A percentile compares a stretch with the other conserved stretches of the same genome.
Conservation (phyloP, 495 filamentous ascomycete species). For the Xylaria palmicola region DNA sequence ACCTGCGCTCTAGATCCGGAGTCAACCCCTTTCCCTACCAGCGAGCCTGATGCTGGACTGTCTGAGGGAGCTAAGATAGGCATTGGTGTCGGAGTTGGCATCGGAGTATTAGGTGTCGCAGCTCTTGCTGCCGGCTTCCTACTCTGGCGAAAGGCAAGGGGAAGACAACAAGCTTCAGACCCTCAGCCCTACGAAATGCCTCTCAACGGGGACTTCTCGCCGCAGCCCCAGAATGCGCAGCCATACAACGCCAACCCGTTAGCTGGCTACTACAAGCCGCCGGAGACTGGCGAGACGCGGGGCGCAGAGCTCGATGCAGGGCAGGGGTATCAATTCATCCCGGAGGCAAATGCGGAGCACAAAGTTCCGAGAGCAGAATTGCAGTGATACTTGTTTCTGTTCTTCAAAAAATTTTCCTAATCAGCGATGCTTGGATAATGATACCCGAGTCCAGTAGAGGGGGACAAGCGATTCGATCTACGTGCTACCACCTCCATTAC, state of each 20-base stretch:
- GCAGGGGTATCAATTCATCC: conserved; percentile 8
- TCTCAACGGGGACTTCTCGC: conserved; percentile 5
- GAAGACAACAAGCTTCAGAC: conserved; percentile 12
- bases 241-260: not conserved
- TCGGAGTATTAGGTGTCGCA: conserved; percentile 15
- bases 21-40: not conserved
- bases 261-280: conserved; percentile 12
- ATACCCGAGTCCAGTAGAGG: conserved; percentile 7
- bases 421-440: not conserved
- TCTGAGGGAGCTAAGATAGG: conserved; percentile 19
- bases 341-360: conserved; percentile 11
- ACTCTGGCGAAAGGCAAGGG: conserved; percentile 18
- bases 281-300: conserved; percentile 11
- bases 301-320: conserved; percentile 16
- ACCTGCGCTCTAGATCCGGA: not conserved
- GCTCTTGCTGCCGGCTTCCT: conserved; percentile 15
- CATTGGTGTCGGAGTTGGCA: conserved; percentile 19
- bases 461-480: not conserved
- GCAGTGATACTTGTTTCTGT: conserved; percentile 12
- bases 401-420: not conserved
- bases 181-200: conserved; percentile 11
- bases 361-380: conserved; percentile 12
- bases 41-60: conserved; percentile 3
- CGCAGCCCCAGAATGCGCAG: conserved; percentile 1
- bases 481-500: not conserved